These are phyloP conservation scores for Alternaria triticimaculans DNA, from an alignment of 2,329 filamentous ascomycete species.

Conservation along the genomic window DNA sequence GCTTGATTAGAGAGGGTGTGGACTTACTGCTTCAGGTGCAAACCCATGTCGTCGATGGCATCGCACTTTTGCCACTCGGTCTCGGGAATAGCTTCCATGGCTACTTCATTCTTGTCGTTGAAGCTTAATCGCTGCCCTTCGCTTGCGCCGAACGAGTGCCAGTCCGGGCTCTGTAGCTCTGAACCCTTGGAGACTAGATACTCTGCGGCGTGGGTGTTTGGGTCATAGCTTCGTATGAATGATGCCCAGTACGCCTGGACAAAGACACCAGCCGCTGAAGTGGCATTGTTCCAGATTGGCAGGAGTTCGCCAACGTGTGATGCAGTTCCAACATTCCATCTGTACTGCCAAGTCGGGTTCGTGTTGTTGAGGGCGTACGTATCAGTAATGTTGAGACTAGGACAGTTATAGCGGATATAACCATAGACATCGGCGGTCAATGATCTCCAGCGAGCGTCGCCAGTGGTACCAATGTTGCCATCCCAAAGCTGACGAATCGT, in stretches of 20 bases:
- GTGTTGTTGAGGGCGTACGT: slow-evolving; percentile 38
- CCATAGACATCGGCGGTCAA: slow-evolving; percentile 54
- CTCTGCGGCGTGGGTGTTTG: slow-evolving; percentile 46
- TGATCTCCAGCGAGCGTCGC: slow-evolving; percentile 36
- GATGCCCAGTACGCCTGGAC: slow-evolving; percentile 53
- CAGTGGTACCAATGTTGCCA: slow-evolving; percentile 34
- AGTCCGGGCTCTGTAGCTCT: slow-evolving; percentile 30
- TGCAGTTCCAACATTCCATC: slow-evolving; percentile 55
- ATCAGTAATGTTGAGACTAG: slow-evolving; percentile 51
- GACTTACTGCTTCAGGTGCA: slow-evolving; percentile 42
- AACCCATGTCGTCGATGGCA: slow-evolving; percentile 33
- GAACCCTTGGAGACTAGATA: slow-evolving; percentile 24
- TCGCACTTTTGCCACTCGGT: slow-evolving; percentile 32
- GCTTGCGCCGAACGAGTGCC: slow-evolving; percentile 32
- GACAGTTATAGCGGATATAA: slow-evolving; percentile 59
- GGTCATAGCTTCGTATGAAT: slow-evolving; percentile 51
- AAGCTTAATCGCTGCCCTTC: slow-evolving; percentile 35
- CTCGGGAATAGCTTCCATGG: slow-evolving; percentile 36
- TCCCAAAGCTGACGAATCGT: slow-evolving; percentile 41
- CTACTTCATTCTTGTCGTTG: slow-evolving; percentile 34
- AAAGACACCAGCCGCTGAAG: slow-evolving; percentile 35
- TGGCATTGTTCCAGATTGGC: slow-evolving; percentile 49
- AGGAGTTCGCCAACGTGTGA: slow-evolving; percentile 47
- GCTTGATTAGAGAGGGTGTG: background rate
- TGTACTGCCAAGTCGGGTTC: slow-evolving; percentile 54